These are phyloP conservation scores for Chamaecrista fasciculata DNA, from an alignment of 306 rosid species.

Conservation along the genomic window DNA sequence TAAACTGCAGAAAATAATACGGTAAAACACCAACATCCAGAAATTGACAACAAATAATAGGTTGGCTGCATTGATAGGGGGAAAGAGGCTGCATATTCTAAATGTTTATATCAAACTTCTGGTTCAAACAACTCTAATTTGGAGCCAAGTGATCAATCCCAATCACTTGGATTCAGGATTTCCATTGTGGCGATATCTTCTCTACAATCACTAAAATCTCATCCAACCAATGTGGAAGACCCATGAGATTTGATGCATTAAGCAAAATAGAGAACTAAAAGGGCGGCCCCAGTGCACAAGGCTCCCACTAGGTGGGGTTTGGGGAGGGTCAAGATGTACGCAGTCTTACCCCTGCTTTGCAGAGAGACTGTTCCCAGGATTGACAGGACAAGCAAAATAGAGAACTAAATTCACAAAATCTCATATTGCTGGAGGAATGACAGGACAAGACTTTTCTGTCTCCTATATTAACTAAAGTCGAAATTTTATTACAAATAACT, in stretches of 20 bases:
- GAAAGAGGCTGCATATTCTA: background rate
- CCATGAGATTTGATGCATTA: background rate
- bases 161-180: background rate
- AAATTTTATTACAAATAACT: background rate
- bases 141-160: conserved; percentile 1
- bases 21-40: conserved; percentile 15
- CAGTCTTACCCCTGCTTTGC: too few species aligned
- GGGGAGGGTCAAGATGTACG: too few species aligned
- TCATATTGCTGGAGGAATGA: background rate
- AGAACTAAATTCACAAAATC: background rate
- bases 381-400: too few species aligned
- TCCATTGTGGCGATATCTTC: background rate
- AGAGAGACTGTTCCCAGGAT: too few species aligned
- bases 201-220: background rate
- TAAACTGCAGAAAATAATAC: conserved; percentile 12
- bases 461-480: background rate
- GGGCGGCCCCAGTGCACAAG: too few species aligned
- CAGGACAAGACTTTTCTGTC: background rate
- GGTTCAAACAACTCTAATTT: background rate
- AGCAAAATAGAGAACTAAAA: too few species aligned
- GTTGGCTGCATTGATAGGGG: background rate
- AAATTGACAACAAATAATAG: conserved; percentile 14
- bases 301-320: too few species aligned
- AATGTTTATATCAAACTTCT: background rate
- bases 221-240: background rate